Percentiles rank a stretch among this genome's conserved stretches.
These are phyloP conservation scores for Backusella macrospora DNA, from an alignment of 192 early-diverging fungal species.

Conservation along the genomic window DNA sequence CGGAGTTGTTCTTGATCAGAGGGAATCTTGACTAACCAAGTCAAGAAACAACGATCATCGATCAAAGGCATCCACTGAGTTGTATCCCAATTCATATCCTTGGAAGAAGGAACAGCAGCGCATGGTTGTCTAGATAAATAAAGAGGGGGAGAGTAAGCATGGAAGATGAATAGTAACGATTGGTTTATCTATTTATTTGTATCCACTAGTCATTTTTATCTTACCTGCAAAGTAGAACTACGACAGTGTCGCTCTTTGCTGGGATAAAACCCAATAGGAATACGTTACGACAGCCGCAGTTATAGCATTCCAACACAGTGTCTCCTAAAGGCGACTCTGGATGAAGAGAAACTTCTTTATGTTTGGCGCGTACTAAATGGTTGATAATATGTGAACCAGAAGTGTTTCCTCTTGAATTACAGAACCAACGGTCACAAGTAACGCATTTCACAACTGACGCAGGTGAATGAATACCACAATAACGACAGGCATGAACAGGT, in stretches of 20 bases:
- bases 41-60: conserved; percentile 89
- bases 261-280: conserved; percentile 98
- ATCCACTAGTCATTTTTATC: not conserved
- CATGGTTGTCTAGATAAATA: conserved; percentile 76
- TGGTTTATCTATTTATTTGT: not conserved
- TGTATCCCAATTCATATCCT: conserved; percentile 97
- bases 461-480: conserved; percentile 92
- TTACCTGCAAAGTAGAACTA: conserved; percentile 93
- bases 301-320: conserved; percentile 95
- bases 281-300: conserved; percentile 93
- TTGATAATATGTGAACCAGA: conserved; percentile 95
- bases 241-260: conserved; percentile 96
- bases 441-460: conserved; percentile 91
- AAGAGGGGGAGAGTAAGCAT: not conserved
- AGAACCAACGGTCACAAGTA: conserved; percentile 94
- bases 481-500: conserved; percentile 87
- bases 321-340: conserved; percentile 93
- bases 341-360: conserved; percentile 95
- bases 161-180: not conserved
- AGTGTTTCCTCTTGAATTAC: conserved; percentile 88
- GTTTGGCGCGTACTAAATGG: conserved; percentile 90
- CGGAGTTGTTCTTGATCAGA: conserved; percentile 81
- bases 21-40: conserved; percentile 94
- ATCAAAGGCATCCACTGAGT: conserved; percentile 97
- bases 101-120: conserved; percentile 83